A percentile compares a stretch with the other conserved stretches of the same genome.
Evolutionary conservation across 139 green algal genomes (phyloP).

Genomic region (Dunaliella primolecta): DNA sequence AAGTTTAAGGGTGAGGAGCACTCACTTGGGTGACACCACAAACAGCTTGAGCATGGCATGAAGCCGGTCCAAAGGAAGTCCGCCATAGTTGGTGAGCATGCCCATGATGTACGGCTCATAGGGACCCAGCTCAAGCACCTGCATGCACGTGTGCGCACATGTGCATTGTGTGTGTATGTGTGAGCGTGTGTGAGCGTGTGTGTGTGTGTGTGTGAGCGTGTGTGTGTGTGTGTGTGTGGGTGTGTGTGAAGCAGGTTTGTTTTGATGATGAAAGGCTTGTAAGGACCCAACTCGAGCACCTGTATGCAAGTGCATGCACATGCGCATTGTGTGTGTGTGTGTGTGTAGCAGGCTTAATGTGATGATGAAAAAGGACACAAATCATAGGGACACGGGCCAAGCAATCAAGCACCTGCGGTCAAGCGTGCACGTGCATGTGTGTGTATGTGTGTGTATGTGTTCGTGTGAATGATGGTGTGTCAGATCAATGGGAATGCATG

Average conservation of each 20-base stretch:
- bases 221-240: no score
- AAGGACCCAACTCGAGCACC: background rate
- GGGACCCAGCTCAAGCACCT: slow-evolving; percentile 51
- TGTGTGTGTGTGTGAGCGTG: background rate
- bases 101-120: slow-evolving; percentile 84
- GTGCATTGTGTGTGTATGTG: no score
- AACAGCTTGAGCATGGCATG: slow-evolving; percentile 97
- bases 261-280: background rate
- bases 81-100: slow-evolving; percentile 86
- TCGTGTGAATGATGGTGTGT: background rate
- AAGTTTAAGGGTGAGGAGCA: no score
- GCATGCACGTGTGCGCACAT: background rate
- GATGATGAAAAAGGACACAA: background rate
- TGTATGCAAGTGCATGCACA: slow-evolving; percentile 1
- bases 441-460: background rate
- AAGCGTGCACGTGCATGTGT: background rate
- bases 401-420: background rate
- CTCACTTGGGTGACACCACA: slow-evolving; percentile 50
- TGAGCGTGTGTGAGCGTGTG: slow-evolving; percentile 7
- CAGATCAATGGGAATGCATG: background rate
- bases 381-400: background rate
- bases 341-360: slow-evolving; percentile 15
- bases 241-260: no score
- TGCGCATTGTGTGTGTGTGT: slow-evolving; percentile 25
- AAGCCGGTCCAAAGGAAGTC: slow-evolving; percentile 80